Base-by-base conservation (phyloP, 2,329 filamentous ascomycete species). In the Rhinocladiella mackenziei region DNA sequence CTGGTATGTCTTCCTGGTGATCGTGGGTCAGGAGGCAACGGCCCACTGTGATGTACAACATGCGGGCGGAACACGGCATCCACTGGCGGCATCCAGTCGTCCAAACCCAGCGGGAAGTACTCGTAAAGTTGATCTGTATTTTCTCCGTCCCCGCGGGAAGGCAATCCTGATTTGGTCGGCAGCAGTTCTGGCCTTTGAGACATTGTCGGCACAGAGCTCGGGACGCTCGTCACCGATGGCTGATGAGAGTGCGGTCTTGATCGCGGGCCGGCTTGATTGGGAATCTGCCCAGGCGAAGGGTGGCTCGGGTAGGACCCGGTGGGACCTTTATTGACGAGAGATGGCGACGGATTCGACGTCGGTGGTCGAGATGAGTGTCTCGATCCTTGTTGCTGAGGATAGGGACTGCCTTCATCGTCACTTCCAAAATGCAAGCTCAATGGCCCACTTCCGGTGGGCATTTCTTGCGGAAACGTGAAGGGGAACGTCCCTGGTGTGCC, bases 11-110 rank as follows among this genome's bases (percentile, higher is more conserved):
- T 39, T 11, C 47, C 53, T 23, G 53, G 53, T n/a, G 47, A 48
- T 25, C 51, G 41, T 15, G 55, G 49, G 25, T 56, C 51, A 4
- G 51, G 41, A 1, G 50, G 50, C 20, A 51, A 39, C 3, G 51
- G 45, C n/a, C 50, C 48, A 22, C 50, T 51, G 35, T 96, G 89
- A 65, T 97, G 91, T 2, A 96, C 89, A 11, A 95, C 87, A 63
- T 96, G 89, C 4, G 89, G 91, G 36, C 88, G 75, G 62, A 94
- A 95, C 11, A 95, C 83, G 4, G 88, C 88, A 64, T 94, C 88
- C 2, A 94, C 86, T 1, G 87, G 88, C 2, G 85, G 85, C 78
- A 89, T 88, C 82, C 78, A 96, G 60, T 96, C 89, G 62, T 96
- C 89, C 46, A 95, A 69, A 36, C 84, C 89, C 11, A 97, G 73